Evolutionary conservation across 2,329 filamentous ascomycete genomes (phyloP), one percentile per base, ranked within the genome.

Genomic region (Colletotrichum paranaense): DNA sequence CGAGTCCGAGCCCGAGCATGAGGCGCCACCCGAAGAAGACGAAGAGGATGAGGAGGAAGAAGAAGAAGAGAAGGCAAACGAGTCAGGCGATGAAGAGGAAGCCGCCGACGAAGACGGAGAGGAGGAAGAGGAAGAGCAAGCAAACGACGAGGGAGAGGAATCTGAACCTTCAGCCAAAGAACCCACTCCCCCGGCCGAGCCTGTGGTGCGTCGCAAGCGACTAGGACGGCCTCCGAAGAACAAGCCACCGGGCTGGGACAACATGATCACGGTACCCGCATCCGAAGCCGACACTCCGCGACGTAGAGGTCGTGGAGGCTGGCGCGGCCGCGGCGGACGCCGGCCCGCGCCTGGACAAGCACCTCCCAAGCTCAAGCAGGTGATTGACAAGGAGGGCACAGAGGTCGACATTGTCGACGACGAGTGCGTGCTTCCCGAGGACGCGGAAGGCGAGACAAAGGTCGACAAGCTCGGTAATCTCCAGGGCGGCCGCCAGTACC

Each of bases 321-420:
- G 95, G 91, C 85, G 90, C 72, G 88, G 90, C 9, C 87, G 90
- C 5, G 94, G 86, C 82, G 94, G 84, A 77, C 92, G 85, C 75
- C 90, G 89, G 78, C 92, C 93, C 69, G 92, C 92, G 52, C 90
- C 92, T 5, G 92, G 92, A 55, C 90, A 92, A 11, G 90, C 92
- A 16, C 92, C 92, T 52, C 94, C 95, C 79, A 92, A 94, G 62
- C 94, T 92, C 1, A 91, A 95, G 79, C 94, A 97, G 74, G 92
- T 95, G 5, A 93, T 98, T 73, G 97, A 98, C 83, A 97, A 97
- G 79, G 95, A 98, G 78, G 97, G 97, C 64, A 98, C 95, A 72
- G 92, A 95, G 83, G 92, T 96, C 84, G 93, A 97, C 79, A 96
- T 99, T 70, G 89, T 95, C 73, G 90, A 98, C 79, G 97, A 99